Evolutionary conservation across 1,284 basidiomycete genomes (phyloP), one percentile per base, ranked within the genome.

Genomic region (Cryptococcus sp.): DNA sequence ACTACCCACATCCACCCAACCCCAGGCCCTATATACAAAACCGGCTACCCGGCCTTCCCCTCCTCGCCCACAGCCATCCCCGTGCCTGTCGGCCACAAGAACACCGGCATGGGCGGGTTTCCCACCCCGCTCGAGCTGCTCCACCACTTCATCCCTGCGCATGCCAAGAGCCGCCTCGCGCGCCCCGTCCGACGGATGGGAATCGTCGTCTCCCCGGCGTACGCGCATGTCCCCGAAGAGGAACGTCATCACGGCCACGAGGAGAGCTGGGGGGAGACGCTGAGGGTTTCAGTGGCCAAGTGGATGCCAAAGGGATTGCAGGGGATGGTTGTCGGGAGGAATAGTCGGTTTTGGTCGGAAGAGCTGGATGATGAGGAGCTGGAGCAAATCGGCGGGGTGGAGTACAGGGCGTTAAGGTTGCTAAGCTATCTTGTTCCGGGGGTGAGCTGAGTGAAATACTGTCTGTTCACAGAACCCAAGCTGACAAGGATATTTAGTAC

Each of bases 301-400:
- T 73, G 71, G 71, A 56, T 73, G 56, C 71, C 71, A 5, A 60
- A 61, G 8, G 60, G 58, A 0, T 40, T 72, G 42, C 37, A 52
- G 4, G 62, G 61, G 4, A 42, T 72, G 20, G 68, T 72, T 3
- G 60, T 72, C 12, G 71, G 71, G 2, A 42, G 71, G 15, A 73
- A 73, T 47, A 67, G 65, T 40, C 59, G 67, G 4, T 71, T 73
- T 50, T 73, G 61, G 53, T 62, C 67, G 3, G 71, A 73, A 50
- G 69, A 71, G 50, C 60, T 73, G 46, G 65, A 70, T 35, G 67
- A 69, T 50, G 68, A 70, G 11, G 67, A 70, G 40, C 45, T 73
- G 46, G 67, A 71, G 43, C 57, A 67, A 56, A 61, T 73, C 40
- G 69, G 69, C 1, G 68, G 66, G 1, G 65, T 73, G 13, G 71